Evolutionary conservation across 2,329 filamentous ascomycete species (phyloP).

Genomic region (Leptographium radiaticola): DNA sequence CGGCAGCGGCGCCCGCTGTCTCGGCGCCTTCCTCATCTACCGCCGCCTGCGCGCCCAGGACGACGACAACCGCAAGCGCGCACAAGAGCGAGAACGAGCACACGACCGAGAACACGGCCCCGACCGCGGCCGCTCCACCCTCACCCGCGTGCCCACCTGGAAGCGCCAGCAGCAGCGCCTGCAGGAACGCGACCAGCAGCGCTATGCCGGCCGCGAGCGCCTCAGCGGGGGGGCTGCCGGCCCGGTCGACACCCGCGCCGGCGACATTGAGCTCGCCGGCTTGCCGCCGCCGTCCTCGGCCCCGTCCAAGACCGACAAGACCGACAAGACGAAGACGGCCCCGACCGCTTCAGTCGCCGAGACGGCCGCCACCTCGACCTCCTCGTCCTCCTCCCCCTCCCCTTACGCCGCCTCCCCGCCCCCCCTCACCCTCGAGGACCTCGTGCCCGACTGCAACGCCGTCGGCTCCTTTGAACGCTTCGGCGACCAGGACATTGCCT

Average conservation of each 20-base stretch:
- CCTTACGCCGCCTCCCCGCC: constrained; percentile 1
- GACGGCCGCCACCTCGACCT: not conserved
- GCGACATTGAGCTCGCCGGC: constrained; percentile 6
- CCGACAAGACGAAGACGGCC: not conserved
- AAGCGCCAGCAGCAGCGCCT: constrained; percentile 11
- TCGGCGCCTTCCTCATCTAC: constrained; percentile 42
- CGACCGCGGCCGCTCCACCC: not conserved
- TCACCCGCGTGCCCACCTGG: constrained; percentile 12
- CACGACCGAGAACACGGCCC: not conserved
- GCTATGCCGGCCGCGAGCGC: constrained; percentile 6
- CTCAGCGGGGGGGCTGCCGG: not conserved
- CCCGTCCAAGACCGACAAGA: not conserved
- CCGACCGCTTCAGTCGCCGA: not conserved
- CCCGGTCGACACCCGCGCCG: not conserved
- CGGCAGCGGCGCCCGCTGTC: constrained; percentile 29
- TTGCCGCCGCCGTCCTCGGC: not conserved
- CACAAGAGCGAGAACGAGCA: constrained; percentile 16
- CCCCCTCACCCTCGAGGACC: constrained; percentile 27
- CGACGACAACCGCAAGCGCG: constrained; percentile 12
- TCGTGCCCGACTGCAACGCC: constrained; percentile 33
- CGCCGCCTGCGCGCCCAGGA: constrained; percentile 32
- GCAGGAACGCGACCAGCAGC: constrained; percentile 5
- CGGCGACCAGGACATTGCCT: constrained; percentile 39
- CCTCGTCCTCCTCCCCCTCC: not conserved
- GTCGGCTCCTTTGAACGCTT: constrained; percentile 44